Base-by-base conservation (phyloP, 2,329 filamentous ascomycete genomes). In the Plectosphaerella cucumerina region DNA sequence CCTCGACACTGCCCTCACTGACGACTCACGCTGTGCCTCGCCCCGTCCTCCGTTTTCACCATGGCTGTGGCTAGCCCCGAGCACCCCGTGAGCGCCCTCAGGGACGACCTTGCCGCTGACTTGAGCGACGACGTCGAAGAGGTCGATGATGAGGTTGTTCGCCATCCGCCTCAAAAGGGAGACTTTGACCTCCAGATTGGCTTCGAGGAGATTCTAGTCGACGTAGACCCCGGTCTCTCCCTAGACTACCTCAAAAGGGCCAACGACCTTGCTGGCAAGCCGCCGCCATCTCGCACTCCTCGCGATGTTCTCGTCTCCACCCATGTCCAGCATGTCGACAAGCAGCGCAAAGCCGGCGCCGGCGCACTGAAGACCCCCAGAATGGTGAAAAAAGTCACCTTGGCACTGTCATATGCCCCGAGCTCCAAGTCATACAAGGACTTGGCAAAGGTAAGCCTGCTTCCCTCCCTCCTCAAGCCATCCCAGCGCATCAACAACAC, bases 331-430 rank as follows among this genome's bases (percentile, higher is more conserved):
- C 55, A 59, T 42, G 52, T 60, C n/a, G 43, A 50, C 18, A 54
- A 54, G 23, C 49, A 55, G 35, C 50, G 18, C 2, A 11, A 44
- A 1, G 46, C 43, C 1, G 37, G 52, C 23, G 46, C 43, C 1
- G 37, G 26, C 26, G 26, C 26, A 31, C 45, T 34, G 10, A 58
- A 57, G 12, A 56, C 49, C 3, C 59, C 58, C 11, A 51, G 58
- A 0, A 58, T 60, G 49, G 59, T 61, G 10, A 61, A 61, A 47
- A 60, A 58, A 44, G 54, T 59, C 12, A 56, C 59, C 5, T 41
- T 61, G 17, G 56, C 59, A 2, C 43, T 61, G 12, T 52, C 59
- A 4, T 61, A 61, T 37, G 54, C 59, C 14, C 56, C 59, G 1
- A 60, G 56, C 0, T 34, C 43, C 6, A 56, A 53, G 47, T 8